phyloP scores from a whole-genome alignment of 1,284 basidiomycete genomes.

The Cutaneotrichosporon sp. region DNA sequence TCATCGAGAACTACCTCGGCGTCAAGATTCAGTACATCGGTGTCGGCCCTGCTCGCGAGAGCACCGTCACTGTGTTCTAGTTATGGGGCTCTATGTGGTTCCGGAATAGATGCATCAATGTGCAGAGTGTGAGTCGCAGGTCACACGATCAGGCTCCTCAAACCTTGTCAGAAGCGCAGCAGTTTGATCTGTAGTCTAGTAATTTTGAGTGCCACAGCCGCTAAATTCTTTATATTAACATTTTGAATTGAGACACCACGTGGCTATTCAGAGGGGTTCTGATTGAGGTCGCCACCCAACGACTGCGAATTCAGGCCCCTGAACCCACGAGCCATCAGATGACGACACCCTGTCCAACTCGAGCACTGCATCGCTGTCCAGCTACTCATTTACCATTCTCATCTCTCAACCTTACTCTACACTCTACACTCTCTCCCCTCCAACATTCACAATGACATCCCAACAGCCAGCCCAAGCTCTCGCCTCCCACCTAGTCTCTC shows the following conservation, averaged over 20 bases:
- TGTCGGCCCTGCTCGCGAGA: constrained; percentile 50
- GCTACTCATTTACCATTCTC: neutral
- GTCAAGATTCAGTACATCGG: constrained; percentile 67
- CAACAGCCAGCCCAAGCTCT: constrained; percentile 34
- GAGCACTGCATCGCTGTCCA: neutral
- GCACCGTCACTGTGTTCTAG: constrained; percentile 42
- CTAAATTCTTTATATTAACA: too few relatives aligned
- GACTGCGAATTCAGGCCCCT: neutral
- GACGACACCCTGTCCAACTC: neutral
- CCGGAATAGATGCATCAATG: constrained; percentile 9
- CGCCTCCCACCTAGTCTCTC: constrained; percentile 44
- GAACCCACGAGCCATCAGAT: neutral
- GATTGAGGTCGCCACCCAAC: neutral
- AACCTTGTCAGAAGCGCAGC: neutral
- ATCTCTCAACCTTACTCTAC: neutral
- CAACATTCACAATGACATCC: constrained; percentile 4
- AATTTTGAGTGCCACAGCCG: too few relatives aligned
- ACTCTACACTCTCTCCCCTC: neutral
- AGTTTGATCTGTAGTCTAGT: neutral
- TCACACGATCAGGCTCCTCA: too few relatives aligned
- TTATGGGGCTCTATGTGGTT: constrained; percentile 1
- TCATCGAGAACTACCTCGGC: constrained; percentile 78
- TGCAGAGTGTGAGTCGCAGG: neutral
- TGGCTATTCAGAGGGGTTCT: too few relatives aligned
- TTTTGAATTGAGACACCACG: too few relatives aligned